These are phyloP conservation scores for Penicillium turbatum DNA, from an alignment of 495 filamentous ascomycete species.

Conservation along the genomic window DNA sequence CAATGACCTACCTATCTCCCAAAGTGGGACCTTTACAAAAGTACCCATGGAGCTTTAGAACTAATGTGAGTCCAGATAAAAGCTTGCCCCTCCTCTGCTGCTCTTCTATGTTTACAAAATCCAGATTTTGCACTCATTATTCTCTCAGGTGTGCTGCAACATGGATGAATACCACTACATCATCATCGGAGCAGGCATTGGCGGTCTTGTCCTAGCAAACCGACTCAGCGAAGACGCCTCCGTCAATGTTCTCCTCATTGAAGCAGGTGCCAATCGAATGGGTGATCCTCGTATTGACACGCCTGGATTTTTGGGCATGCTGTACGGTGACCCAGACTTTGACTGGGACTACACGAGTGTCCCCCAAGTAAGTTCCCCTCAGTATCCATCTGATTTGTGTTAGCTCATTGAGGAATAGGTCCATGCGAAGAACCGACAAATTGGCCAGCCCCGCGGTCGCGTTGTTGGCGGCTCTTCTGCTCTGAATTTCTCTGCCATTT, in stretches of 20 bases:
- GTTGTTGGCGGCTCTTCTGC: conserved; percentile 53
- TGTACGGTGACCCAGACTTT: conserved; percentile 46
- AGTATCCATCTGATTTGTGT: too few relatives aligned
- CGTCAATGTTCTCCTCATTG: conserved; percentile 47
- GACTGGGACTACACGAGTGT: conserved; percentile 53
- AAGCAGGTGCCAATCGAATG: conserved; percentile 46
- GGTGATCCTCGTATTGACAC: conserved; percentile 41
- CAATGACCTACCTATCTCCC: too few relatives aligned
- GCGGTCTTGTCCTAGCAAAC: conserved; percentile 45
- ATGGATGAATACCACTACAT: conserved; percentile 31
- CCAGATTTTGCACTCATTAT: too few relatives aligned
- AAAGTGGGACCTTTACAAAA: too few relatives aligned
- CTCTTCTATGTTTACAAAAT: too few relatives aligned
- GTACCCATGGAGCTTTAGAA: too few relatives aligned
- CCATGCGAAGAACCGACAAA: conserved; percentile 22
- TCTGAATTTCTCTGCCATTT: conserved; percentile 38
- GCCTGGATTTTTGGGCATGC: conserved; percentile 37
- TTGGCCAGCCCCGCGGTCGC: conserved; percentile 43
- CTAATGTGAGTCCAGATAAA: too few relatives aligned
- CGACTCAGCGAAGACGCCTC: conserved; percentile 40
- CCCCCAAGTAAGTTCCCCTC: conserved; percentile 40
- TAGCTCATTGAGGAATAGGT: background rate
- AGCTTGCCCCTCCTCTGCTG: too few relatives aligned
- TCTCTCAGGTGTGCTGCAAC: background rate
- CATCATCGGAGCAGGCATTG: conserved; percentile 42